phyloP scores from a whole-genome alignment of 2,329 filamentous ascomycete genomes.

The Dactylellina parvicollis region DNA sequence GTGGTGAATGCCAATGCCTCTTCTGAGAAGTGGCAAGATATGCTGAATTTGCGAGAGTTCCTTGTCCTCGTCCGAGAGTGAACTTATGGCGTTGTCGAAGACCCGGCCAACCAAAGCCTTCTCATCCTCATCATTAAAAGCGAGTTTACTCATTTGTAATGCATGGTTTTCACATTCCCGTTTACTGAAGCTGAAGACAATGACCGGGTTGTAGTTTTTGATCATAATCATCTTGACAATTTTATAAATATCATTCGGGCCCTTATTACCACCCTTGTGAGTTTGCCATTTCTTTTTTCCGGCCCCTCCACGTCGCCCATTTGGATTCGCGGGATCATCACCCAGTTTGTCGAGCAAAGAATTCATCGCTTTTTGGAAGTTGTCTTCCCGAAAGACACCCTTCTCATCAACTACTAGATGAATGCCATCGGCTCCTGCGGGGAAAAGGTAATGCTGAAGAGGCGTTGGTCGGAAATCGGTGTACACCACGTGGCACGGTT shows the following conservation, averaged over 20 bases:
- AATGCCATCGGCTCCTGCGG: conserved; percentile 89
- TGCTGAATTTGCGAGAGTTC: conserved; percentile 88
- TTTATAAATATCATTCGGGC: conserved; percentile 85
- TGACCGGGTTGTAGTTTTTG: conserved; percentile 96
- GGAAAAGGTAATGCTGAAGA: conserved; percentile 97
- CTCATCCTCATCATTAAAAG: conserved; percentile 96
- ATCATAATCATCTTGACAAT: conserved; percentile 99
- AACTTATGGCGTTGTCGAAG: conserved; percentile 91
- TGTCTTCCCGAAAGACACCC: conserved; percentile 92
- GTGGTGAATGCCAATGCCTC: conserved; percentile 96
- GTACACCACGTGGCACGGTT: conserved; percentile 98
- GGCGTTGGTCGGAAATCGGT: conserved; percentile 98
- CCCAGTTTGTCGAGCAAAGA: conserved; percentile 88
- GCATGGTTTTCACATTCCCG: conserved; percentile 92
- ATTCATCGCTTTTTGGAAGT: conserved; percentile 96
- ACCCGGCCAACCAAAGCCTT: conserved; percentile 94
- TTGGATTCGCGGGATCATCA: conserved; percentile 79
- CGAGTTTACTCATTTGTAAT: conserved; percentile 82
- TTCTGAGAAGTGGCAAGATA: conserved; percentile 84
- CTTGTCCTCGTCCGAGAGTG: conserved; percentile 89
- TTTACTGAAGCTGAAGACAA: conserved; percentile 99
- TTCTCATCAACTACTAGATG: conserved; percentile 96
- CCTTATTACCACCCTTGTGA: conserved; percentile 81
- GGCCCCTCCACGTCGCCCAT: conserved; percentile 79
- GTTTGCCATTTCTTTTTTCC: conserved; percentile 91